These are phyloP conservation scores for Populus tremula DNA, from an alignment of 345 rosid species.

Conservation along the genomic window DNA sequence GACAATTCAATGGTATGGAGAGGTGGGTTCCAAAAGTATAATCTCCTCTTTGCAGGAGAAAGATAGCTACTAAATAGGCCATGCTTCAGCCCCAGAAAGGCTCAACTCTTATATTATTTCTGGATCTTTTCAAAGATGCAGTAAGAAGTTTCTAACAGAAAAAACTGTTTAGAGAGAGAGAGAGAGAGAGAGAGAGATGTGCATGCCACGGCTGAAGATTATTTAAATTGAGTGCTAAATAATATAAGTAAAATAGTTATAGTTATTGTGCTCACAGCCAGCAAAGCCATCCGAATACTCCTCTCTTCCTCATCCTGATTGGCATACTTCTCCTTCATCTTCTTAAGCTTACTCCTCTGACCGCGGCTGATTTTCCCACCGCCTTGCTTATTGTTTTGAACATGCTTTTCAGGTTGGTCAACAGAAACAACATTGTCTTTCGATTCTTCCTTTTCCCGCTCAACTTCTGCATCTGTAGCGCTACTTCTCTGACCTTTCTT, in stretches of 20 bases:
- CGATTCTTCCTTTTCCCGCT: conserved; percentile 40
- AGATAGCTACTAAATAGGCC: background rate
- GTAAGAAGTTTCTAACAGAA: background rate
- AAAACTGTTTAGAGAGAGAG: background rate
- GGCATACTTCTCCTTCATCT: conserved; percentile 97
- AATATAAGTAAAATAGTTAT: background rate
- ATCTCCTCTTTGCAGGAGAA: background rate
- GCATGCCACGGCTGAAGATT: background rate
- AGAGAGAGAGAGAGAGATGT: no score
- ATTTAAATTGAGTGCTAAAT: background rate
- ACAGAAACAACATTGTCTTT: conserved; percentile 34
- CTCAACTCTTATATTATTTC: background rate
- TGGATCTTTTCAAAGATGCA: background rate
- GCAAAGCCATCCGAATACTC: conserved; percentile 72
- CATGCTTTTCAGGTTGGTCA: conserved; percentile 38
- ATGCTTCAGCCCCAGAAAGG: background rate
- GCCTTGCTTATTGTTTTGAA: conserved; percentile 45
- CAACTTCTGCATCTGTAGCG: conserved; percentile 30
- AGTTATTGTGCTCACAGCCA: conserved; percentile 65
- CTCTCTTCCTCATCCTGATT: conserved; percentile 98
- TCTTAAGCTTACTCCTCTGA: conserved; percentile 82
- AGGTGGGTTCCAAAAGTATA: background rate
- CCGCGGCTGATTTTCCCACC: conserved; percentile 80
- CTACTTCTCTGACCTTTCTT: conserved; percentile 63
- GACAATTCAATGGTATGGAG: background rate